Evolutionary conservation across 2,329 filamentous ascomycete species (phyloP), one percentile per base, ranked within the genome.

Genomic region (Macroventuria anomochaeta): DNA sequence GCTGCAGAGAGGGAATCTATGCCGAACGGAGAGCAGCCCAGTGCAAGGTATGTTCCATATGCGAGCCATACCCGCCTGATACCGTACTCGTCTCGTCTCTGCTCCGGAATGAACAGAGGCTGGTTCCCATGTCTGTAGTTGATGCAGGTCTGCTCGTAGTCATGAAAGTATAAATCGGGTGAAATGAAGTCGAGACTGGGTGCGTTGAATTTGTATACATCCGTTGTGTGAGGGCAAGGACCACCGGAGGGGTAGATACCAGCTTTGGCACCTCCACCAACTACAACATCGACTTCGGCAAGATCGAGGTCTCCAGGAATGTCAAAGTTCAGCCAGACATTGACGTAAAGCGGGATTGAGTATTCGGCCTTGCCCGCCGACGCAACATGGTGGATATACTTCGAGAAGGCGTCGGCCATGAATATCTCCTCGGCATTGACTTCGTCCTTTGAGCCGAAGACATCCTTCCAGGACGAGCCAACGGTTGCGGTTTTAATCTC

Each of bases 91-190:
- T 82, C 80, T 11, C 81, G 73, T 5, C 80, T 71, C 59, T 83
- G 81, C 66, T 83, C 81, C 0, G 81, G 81, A 31, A 83, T 81
- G 57, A 83, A 82, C 0, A 83, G 70, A 0, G 79, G 73, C 56
- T 81, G 77, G 10, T 68, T 64, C 3, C 73, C 66, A 42, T 80
- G 77, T 3, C 74, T 64, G 53, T 81, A 83, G 21, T 77, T 73
- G 10, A 58, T 61, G 50, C 80, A 83, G 0, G 77, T 72, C 0
- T 55, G 63, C 36, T 76, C 73, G 56, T 82, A 82, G 31, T 81
- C 75, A 55, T 81, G 77, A 15, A 82, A 74, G 55, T 82, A 82
- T 3, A 82, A 29, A 26, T 82, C 80, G 0, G 80, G 80, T 0
- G 76, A 71, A 13, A 82, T 68, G 15, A 82, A 76, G 46, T 81